phyloP scores from a whole-genome alignment of 805 yeast genomes.

The Candida maltosa region DNA sequence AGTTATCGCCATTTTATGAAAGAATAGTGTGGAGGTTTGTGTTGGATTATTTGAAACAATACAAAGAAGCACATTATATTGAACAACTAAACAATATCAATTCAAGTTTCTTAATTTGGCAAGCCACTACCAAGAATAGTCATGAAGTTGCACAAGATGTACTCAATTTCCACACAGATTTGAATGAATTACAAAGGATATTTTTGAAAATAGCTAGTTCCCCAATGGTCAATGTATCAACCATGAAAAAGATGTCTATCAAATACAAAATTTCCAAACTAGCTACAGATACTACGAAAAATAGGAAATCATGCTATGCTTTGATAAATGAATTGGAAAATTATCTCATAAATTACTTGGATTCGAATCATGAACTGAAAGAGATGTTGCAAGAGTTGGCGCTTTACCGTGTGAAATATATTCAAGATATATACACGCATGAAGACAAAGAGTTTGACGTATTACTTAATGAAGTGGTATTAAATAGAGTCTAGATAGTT shows the following conservation, averaged over 20 bases:
- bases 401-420: slow-evolving; percentile 1
- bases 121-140: slow-evolving; percentile 21
- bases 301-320: slow-evolving; percentile 25
- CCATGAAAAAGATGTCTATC: slow-evolving; percentile 28
- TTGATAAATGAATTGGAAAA: slow-evolving; percentile 13
- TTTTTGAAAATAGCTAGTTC: slow-evolving; percentile 21
- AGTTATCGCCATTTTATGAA: slow-evolving; percentile 35
- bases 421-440: slow-evolving; percentile 1
- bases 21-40: slow-evolving; percentile 40
- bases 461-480: too few relatives aligned
- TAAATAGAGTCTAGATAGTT: too few relatives aligned
- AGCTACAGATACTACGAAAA: slow-evolving; percentile 17
- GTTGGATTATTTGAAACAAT: slow-evolving; percentile 27
- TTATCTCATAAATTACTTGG: background rate
- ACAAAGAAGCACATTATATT: slow-evolving; percentile 21
- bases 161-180: slow-evolving; percentile 11
- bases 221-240: slow-evolving; percentile 14
- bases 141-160: slow-evolving; percentile 13
- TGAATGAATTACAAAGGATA: slow-evolving; percentile 20
- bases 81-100: slow-evolving; percentile 16
- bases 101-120: slow-evolving; percentile 37
- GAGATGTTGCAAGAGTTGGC: slow-evolving; percentile 1
- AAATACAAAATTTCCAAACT: slow-evolving; percentile 24
- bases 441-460: background rate
- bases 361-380: background rate